These are phyloP conservation scores for Pseudonitzschia multistriata DNA, from an alignment of 108 stramenopile species.

Conservation along the genomic window DNA sequence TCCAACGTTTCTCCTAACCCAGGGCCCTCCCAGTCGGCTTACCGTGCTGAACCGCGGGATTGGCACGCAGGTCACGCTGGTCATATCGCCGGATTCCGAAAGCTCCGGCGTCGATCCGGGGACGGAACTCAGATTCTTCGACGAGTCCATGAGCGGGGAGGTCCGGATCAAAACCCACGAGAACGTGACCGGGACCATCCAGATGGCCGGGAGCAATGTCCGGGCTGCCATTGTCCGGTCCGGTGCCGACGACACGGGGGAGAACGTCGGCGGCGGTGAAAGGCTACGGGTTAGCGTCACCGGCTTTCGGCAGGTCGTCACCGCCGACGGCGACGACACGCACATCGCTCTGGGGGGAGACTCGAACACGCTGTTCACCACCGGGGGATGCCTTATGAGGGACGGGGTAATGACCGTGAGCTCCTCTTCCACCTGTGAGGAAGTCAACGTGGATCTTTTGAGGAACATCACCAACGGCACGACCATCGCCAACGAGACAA, in stretches of 20 bases:
- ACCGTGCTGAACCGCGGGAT: neutral
- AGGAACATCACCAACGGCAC: neutral
- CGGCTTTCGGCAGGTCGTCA: slow-evolving; percentile 14
- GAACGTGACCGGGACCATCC: neutral
- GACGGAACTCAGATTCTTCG: neutral
- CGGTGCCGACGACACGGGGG: neutral
- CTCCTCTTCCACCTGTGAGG: neutral
- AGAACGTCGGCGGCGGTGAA: neutral
- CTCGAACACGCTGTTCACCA: neutral
- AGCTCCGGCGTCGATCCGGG: neutral
- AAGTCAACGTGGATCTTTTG: neutral
- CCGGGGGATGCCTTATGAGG: neutral
- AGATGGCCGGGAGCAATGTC: neutral
- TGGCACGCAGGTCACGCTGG: neutral
- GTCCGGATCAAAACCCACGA: slow-evolving; percentile 1
- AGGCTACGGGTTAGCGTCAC: neutral
- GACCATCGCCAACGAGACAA: neutral
- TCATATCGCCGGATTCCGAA: neutral
- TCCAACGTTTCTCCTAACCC: neutral
- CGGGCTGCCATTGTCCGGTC: neutral
- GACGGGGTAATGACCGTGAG: neutral
- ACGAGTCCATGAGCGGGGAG: neutral
- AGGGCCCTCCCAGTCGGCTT: neutral
- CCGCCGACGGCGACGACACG: neutral
- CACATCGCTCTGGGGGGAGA: neutral